phyloP scores from a whole-genome alignment of 176 grass and related monocot species.

The Avena atlantica region DNA sequence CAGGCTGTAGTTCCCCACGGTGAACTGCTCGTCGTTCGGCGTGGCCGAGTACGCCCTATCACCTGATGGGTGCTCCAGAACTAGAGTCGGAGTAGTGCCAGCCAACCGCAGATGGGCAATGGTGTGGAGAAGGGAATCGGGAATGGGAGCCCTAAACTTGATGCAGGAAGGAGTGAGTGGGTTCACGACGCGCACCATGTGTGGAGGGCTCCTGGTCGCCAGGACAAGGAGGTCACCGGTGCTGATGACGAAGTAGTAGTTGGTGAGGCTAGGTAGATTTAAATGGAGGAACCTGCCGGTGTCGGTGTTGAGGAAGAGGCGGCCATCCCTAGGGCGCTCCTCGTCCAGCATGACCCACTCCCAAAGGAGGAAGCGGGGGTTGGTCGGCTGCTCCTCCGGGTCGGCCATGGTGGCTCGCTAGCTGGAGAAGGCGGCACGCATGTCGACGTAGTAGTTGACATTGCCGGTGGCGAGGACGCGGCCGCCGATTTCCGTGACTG shows the following conservation, averaged over 20 bases:
- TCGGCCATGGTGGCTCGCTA: constrained; percentile 21
- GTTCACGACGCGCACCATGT: not conserved
- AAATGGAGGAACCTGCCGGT: constrained; percentile 1
- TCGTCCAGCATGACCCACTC: constrained; percentile 17
- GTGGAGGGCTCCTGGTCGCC: not conserved
- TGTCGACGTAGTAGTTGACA: constrained; percentile 7
- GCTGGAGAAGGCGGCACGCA: constrained; percentile 6
- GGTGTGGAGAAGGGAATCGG: not conserved
- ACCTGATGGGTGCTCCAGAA: not conserved
- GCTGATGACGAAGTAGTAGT: not conserved
- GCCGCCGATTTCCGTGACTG: not conserved
- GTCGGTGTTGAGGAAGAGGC: constrained; percentile 25
- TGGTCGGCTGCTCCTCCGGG: not conserved
- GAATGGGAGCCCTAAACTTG: not conserved
- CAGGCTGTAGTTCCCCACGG: not conserved
- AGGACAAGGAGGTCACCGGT: not conserved
- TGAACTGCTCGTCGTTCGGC: not conserved
- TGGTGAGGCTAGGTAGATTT: not conserved
- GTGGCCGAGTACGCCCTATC: not conserved
- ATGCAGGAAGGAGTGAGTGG: not conserved
- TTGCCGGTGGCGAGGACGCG: constrained; percentile 2
- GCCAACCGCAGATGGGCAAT: not conserved
- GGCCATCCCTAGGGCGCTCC: not conserved
- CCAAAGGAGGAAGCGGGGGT: not conserved
- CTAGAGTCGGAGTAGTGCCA: not conserved